These are phyloP conservation scores for Collybia nuda DNA, from an alignment of 768 basidiomycete species.

Conservation along the genomic window DNA sequence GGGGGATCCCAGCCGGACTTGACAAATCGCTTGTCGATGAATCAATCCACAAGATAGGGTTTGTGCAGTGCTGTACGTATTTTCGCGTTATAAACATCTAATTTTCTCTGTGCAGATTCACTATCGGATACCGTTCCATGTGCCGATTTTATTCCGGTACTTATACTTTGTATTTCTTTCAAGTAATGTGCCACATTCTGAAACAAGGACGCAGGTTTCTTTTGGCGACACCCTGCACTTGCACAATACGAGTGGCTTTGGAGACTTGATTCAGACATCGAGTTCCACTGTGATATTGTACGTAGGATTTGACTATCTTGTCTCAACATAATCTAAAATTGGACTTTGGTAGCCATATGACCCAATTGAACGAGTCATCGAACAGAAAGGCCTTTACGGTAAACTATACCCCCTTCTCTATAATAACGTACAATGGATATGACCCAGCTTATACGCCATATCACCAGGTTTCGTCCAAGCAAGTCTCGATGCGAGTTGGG, in stretches of 20 bases:
- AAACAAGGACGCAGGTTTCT: conserved; percentile 19
- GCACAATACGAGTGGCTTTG: conserved; percentile 27
- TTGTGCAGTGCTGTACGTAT: not conserved
- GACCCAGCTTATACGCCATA: not conserved
- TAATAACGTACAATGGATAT: not conserved
- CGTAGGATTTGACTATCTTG: conserved; percentile 2
- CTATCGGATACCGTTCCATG: conserved; percentile 27
- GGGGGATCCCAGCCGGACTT: conserved; percentile 23
- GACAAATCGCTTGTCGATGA: conserved; percentile 19
- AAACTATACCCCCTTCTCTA: not conserved
- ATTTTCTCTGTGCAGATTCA: conserved; percentile 15
- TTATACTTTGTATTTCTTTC: not conserved
- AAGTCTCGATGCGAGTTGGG: conserved; percentile 22
- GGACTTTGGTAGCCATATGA: conserved; percentile 21
- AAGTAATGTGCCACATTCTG: not conserved
- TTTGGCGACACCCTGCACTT: conserved; percentile 26
- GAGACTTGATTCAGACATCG: conserved; percentile 28
- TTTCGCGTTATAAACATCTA: not conserved
- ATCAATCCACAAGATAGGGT: conserved; percentile 25
- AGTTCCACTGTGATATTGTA: conserved; percentile 30
- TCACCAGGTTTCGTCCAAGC: conserved; percentile 25
- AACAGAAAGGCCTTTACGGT: conserved; percentile 24
- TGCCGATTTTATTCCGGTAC: conserved; percentile 29
- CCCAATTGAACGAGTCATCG: conserved; percentile 22
- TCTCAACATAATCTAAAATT: not conserved